Percentiles rank a stretch among this genome's conserved stretches.
phyloP scores from a whole-genome alignment of 306 rosid species.

The Gastrolobium bilobum region DNA sequence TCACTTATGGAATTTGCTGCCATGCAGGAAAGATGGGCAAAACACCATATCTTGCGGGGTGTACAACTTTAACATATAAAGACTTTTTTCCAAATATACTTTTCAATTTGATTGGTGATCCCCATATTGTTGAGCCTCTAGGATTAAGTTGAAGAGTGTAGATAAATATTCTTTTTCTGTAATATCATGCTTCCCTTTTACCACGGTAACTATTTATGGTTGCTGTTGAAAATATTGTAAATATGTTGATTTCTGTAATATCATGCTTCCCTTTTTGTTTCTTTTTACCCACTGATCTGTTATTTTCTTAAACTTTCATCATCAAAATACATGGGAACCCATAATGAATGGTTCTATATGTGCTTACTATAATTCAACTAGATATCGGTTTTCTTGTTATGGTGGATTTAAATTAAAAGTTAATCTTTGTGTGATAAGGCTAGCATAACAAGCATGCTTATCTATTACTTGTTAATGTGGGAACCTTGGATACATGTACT shows the following conservation, averaged over 20 bases:
- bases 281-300: neutral
- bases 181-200: conserved; percentile 17
- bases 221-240: neutral
- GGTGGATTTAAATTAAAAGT: neutral
- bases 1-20: neutral
- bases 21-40: conserved; percentile 4
- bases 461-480: conserved; percentile 3
- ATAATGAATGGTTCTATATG: neutral
- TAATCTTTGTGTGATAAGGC: neutral
- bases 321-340: neutral
- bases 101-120: conserved; percentile 29
- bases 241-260: no score
- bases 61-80: conserved; percentile 17
- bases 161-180: neutral
- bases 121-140: neutral
- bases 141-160: conserved; percentile 37
- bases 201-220: conserved; percentile 2
- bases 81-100: neutral
- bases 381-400: neutral
- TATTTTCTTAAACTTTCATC: neutral
- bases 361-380: neutral
- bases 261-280: no score
- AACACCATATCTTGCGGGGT: neutral
- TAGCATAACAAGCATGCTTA: conserved; percentile 1
- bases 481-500: neutral